Conservation (phyloP, 148 eudicot species). For the Amaranthus hypochondriacus region DNA sequence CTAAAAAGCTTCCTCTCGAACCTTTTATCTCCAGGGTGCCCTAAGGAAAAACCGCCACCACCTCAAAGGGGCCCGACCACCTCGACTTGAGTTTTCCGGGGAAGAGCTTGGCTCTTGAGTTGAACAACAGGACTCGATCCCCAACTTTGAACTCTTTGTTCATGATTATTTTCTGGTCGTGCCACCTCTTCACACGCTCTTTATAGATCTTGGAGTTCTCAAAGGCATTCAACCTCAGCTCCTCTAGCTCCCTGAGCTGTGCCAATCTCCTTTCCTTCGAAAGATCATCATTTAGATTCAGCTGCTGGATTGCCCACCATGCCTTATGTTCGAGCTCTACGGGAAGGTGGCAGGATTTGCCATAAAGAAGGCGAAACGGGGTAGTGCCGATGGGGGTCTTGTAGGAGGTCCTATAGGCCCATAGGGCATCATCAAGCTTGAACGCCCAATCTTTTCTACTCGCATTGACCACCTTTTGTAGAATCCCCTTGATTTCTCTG, state of each 20-base stretch:
- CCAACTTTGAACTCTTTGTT: not conserved
- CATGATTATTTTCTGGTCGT: not conserved
- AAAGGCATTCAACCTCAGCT: not conserved
- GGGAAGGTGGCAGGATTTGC: not conserved
- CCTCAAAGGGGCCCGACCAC: not conserved
- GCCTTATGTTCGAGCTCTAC: not conserved
- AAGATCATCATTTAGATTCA: not conserved
- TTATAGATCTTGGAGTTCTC: not conserved
- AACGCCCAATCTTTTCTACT: not conserved
- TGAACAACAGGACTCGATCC: not conserved
- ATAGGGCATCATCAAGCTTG: not conserved
- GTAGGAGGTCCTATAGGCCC: not conserved
- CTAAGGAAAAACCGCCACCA: not conserved
- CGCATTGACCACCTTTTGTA: not conserved
- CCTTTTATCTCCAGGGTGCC: not conserved
- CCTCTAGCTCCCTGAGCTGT: not conserved
- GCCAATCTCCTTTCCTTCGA: not conserved
- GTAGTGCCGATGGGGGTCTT: not conserved
- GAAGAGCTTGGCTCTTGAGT: not conserved
- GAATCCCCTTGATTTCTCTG: not conserved
- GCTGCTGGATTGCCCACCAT: not conserved
- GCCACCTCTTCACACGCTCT: not conserved
- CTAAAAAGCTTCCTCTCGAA: not conserved
- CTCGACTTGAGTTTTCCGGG: not conserved
- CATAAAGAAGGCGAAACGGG: not conserved